Evolutionary conservation across 2,329 filamentous ascomycete species (phyloP), one percentile per base, ranked within the genome.

Genomic region (Aspergillus ochraceoroseus): DNA sequence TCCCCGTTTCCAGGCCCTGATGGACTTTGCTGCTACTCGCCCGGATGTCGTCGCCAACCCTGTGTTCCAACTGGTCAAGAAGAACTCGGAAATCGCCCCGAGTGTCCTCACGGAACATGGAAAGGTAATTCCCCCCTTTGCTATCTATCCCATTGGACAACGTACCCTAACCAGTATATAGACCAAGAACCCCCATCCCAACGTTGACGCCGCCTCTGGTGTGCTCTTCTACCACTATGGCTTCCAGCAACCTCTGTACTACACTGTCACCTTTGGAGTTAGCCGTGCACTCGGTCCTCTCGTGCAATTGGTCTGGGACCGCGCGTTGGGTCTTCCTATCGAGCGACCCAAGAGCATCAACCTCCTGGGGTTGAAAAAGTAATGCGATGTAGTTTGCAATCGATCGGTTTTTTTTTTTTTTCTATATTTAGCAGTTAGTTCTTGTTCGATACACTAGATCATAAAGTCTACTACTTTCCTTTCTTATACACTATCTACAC

Each of bases 321-420:
- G 92, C 34, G 89, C 89, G 11, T 70, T 98, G 48, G 92, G 92
- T 38, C 73, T 96, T 62, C 92, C 92, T 7, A 98, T 98, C 59
- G 92, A 98, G 80, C 77, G 90, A 48, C 92, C 92, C 34, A 98
- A 98, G 85, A 94, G 87, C 68, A 94, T 96, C 63, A 92, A 95
- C 70, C 73, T 98, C 41, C 76, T 86, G 65, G 90, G 90, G 7
- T 71, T 98, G 53, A 70, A 95, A 53, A 83, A 89, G 45, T 61
- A 62, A 55, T 13, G n/a, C n/a, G n/a, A n/a, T n/a, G n/a, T 23
- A 40, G 29, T 23, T 20, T 23, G 29, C 26, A 22, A 27, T 41
- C 11, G 20, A 33, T 40, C 26, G n/a, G n/a, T n/a, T n/a, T n/a
- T n/a, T n/a, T n/a, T n/a, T n/a, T n/a, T n/a, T n/a, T n/a, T n/a